A percentile compares a stretch with the other conserved stretches of the same genome.
These are phyloP conservation scores for Neonectria neomacrospora DNA, from an alignment of 2,329 filamentous ascomycete species.

Conservation along the genomic window DNA sequence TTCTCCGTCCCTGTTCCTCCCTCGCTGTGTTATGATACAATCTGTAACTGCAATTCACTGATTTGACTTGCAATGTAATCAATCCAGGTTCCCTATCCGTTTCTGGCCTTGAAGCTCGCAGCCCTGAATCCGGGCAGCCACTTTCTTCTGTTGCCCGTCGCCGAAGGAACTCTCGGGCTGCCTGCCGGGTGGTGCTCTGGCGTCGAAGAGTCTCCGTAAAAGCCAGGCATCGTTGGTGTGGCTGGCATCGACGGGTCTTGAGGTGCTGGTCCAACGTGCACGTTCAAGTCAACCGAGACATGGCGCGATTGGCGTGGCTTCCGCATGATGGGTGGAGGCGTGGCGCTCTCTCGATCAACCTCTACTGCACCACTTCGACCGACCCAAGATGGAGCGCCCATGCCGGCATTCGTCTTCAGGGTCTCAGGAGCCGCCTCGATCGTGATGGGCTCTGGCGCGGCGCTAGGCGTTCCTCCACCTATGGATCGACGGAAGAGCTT, in stretches of 20 bases:
- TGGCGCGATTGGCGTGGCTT: constrained; percentile 51
- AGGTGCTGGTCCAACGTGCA: constrained; percentile 18
- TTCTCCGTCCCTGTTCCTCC: constrained; percentile 20
- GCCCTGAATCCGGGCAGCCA: constrained; percentile 51
- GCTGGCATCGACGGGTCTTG: constrained; percentile 33
- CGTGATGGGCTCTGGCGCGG: constrained; percentile 24
- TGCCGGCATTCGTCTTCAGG: constrained; percentile 38
- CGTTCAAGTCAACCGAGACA: constrained; percentile 38
- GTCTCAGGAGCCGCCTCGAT: constrained; percentile 30
- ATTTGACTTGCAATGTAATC: constrained; percentile 23
- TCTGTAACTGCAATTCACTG: constrained; percentile 18
- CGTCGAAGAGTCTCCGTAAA: constrained; percentile 20
- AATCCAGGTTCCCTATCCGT: constrained; percentile 40
- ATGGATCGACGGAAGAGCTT: constrained; percentile 63
- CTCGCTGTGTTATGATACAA: constrained; percentile 22
- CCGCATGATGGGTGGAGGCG: constrained; percentile 67
- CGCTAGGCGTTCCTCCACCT: constrained; percentile 46
- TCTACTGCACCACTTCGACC: constrained; percentile 50
- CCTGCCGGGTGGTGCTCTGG: constrained; percentile 29
- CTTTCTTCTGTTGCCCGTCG: constrained; percentile 48
- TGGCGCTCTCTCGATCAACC: constrained; percentile 61
- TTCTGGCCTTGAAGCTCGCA: constrained; percentile 42
- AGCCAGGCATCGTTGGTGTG: constrained; percentile 32
- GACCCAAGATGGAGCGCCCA: constrained; percentile 56
- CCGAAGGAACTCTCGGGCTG: constrained; percentile 34